Conservation (phyloP, 208 protist genomes). For the Trichomonas gallinae region DNA sequence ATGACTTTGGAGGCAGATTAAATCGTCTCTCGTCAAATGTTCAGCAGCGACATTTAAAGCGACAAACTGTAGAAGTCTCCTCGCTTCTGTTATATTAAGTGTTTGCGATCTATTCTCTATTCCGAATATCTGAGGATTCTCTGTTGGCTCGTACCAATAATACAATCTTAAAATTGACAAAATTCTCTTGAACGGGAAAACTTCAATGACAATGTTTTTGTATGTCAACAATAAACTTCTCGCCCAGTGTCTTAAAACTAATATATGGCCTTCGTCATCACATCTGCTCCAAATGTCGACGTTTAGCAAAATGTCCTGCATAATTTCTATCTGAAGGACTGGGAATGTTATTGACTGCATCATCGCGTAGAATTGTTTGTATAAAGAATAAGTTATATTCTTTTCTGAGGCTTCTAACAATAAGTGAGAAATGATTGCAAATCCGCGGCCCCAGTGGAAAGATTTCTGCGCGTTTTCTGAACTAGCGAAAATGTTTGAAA, state of each 20-base stretch:
- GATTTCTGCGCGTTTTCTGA: background rate
- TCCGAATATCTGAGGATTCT: background rate
- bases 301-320: background rate
- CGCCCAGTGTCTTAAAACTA: background rate
- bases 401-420: background rate
- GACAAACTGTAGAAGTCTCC: background rate
- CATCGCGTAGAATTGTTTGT: background rate
- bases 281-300: background rate
- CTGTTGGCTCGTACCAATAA: background rate
- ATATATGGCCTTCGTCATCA: background rate
- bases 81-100: background rate
- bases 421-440: background rate
- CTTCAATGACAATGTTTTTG: background rate
- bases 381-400: background rate
- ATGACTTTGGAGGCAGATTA: background rate
- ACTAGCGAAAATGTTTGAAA: background rate
- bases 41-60: background rate
- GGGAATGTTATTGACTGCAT: background rate
- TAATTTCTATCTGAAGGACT: background rate
- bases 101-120: background rate
- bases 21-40: background rate
- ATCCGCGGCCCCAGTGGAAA: background rate
- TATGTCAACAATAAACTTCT: background rate
- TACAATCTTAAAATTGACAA: background rate
- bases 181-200: background rate